phyloP scores from a whole-genome alignment of 768 basidiomycete species.

The Thelephora ganbajun region DNA sequence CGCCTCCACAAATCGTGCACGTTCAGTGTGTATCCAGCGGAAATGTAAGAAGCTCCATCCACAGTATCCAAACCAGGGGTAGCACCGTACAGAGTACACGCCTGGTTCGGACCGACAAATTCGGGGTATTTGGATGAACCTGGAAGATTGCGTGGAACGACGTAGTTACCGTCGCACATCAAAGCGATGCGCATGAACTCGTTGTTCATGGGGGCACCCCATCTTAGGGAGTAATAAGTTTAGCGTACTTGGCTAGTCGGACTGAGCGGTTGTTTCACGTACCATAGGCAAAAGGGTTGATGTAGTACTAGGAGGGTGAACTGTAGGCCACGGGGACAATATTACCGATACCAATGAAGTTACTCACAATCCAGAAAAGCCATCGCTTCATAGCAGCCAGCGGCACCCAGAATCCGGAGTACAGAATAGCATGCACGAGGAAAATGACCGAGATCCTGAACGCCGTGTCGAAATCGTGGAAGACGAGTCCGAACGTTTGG shows the following conservation, averaged over 20 bases:
- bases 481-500: conserved; percentile 51
- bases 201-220: conserved; percentile 72
- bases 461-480: conserved; percentile 37
- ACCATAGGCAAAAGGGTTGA: conserved; percentile 70
- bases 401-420: conserved; percentile 58
- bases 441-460: conserved; percentile 50
- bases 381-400: conserved; percentile 61
- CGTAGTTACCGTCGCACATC: conserved; percentile 47
- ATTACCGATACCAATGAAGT: not conserved
- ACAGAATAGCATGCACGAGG: conserved; percentile 63
- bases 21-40: conserved; percentile 35
- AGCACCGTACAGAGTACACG: conserved; percentile 65
- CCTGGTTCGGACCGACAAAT: conserved; percentile 55
- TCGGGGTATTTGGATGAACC: conserved; percentile 49
- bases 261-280: conserved; percentile 6
- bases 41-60: conserved; percentile 47
- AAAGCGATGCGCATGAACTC: conserved; percentile 66
- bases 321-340: conserved; percentile 4
- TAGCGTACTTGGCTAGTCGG: not conserved
- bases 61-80: conserved; percentile 39
- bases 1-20: conserved; percentile 46
- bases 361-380: conserved; percentile 71
- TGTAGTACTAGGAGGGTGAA: conserved; percentile 37
- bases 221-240: conserved; percentile 26
- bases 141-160: conserved; percentile 54